phyloP scores from a whole-genome alignment of 202 grass and related monocot genomes.

The Brachypodium distachyon region DNA sequence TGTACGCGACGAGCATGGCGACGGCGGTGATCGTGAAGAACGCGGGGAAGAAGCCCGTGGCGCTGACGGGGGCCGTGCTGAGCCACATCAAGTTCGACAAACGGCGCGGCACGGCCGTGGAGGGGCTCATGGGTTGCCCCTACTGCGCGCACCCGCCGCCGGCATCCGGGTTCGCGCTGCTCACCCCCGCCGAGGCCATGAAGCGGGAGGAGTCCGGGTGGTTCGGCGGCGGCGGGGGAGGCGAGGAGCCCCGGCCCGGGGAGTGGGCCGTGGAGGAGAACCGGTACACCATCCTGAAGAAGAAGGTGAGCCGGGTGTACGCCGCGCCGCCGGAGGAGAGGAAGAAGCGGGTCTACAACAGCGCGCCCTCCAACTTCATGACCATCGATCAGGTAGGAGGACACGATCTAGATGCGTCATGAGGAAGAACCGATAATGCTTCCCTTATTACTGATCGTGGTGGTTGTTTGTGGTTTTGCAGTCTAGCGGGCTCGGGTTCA shows the following conservation, averaged over 20 bases:
- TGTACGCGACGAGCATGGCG: constrained; percentile 76
- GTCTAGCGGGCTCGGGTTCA: constrained; percentile 78
- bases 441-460: not conserved
- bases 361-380: constrained; percentile 72
- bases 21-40: constrained; percentile 80
- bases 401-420: not conserved
- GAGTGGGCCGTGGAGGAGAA: constrained; percentile 73
- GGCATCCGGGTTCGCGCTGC: constrained; percentile 40
- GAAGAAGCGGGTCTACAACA: constrained; percentile 69
- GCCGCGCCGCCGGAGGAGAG: constrained; percentile 76
- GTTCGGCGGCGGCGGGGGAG: constrained; percentile 24
- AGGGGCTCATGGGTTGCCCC: constrained; percentile 62
- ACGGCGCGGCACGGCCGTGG: constrained; percentile 45
- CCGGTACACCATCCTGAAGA: constrained; percentile 59
- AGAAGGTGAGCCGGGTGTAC: constrained; percentile 82
- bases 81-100: constrained; percentile 83
- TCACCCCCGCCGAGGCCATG: constrained; percentile 79
- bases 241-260: constrained; percentile 32
- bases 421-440: not conserved
- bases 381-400: constrained; percentile 90
- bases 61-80: constrained; percentile 74
- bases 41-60: constrained; percentile 48
- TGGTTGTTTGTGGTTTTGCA: constrained; percentile 39
- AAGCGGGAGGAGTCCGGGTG: constrained; percentile 47
- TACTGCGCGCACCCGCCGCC: constrained; percentile 66